Evolutionary conservation across 2,329 filamentous ascomycete species (phyloP).

Genomic region (Sporothrix euskadiensis): DNA sequence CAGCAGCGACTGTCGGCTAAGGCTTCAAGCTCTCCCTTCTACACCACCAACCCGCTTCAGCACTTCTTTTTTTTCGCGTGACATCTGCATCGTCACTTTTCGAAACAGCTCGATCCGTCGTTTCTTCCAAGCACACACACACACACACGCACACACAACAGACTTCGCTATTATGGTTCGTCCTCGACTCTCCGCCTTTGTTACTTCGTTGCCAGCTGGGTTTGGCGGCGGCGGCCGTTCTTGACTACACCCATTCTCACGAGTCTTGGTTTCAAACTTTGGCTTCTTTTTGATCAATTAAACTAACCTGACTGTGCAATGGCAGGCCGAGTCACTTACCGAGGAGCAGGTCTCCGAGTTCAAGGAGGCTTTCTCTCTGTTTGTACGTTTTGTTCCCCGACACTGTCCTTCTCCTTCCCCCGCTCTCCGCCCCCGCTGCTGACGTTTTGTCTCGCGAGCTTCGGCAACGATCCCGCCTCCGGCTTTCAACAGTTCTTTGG

Average conservation of each 20-base stretch:
- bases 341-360: conserved; percentile 99
- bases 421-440: conserved; percentile 21
- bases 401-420: conserved; percentile 27
- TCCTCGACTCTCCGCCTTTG: conserved; percentile 4
- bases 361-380: conserved; percentile 99
- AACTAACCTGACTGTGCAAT: conserved; percentile 15
- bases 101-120: neutral
- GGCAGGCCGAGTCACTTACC: conserved; percentile 92
- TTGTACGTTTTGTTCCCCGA: conserved; percentile 66
- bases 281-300: conserved; percentile 21
- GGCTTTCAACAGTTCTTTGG: conserved; percentile 2
- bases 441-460: neutral
- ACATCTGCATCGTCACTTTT: conserved; percentile 19
- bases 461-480: neutral
- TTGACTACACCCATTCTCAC: neutral
- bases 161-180: conserved; percentile 29
- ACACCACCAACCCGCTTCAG: conserved; percentile 15
- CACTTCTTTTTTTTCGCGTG: conserved; percentile 17
- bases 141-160: neutral
- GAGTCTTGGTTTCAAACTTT: conserved; percentile 14
- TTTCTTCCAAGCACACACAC: neutral
- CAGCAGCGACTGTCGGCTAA: conserved; percentile 20
- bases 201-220: neutral
- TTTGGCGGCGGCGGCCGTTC: neutral
- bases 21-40: conserved; percentile 28